Base-by-base conservation (phyloP, 768 basidiomycete genomes). In the Tulasnella sp. region DNA sequence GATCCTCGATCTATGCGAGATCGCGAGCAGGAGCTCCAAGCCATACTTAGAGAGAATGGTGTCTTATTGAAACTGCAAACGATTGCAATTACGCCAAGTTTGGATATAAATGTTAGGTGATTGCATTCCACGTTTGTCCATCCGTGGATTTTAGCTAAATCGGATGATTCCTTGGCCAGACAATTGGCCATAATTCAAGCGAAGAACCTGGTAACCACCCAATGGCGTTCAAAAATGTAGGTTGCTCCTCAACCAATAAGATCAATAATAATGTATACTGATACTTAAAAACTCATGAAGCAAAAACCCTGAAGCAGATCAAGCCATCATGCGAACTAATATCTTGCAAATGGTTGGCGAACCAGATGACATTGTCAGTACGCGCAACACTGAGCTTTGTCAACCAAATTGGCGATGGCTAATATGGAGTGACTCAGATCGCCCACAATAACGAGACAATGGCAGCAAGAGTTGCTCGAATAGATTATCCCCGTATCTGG, bases 181-280 rank as follows among this genome's bases (percentile, higher is more conserved):
- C 48, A 51, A 40, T 41, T 85, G 62, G 78, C 83, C 22, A 85
- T 88, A 56, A 83, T 92, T 49, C 87, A 89, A 60, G 83, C 91
- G 69, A 92, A 92, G 67, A 92, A 91, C 58, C 72, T 73, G 1
- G 80, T 79, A 2, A 63, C 79, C 3, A 66, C 66, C 43, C 80
- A 85, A 59, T 93, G 90, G 90, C 72, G 75, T 61, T 81, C 79
- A 28, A 68, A 79, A 67, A 86, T 78, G 87, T 85, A 57, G 61
- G 74, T 57, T 20, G 15, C 43, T 31, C 32, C 39, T 29, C 28
- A 3, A 13, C 16, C 10, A 19, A 9, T 50, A 27, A 7, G 9
- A 15, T 46, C 49, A 13, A 1, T 2, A 9, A 8, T 5, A 20
- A 34, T 43, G 16, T 32, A 8, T 15, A 37, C 31, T 40, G 33